Evolutionary conservation across 2,329 filamentous ascomycete species (phyloP), one percentile per base, ranked within the genome.

Genomic region (Ceratocystis destructans): DNA sequence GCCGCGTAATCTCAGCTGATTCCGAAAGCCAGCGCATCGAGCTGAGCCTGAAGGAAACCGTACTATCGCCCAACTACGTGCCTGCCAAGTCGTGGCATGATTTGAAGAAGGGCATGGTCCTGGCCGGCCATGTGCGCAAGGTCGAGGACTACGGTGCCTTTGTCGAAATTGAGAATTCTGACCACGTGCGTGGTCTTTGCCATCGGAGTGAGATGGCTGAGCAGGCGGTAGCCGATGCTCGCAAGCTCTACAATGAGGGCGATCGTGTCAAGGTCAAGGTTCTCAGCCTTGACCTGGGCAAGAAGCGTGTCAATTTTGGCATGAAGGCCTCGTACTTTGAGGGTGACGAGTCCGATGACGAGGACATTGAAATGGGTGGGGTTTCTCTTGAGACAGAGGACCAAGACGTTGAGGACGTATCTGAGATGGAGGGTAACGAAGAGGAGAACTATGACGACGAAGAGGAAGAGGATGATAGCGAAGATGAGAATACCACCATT

Each of bases 141-240:
- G 91, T 97, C 1, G 90, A 96, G 72, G 89, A 96, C 41, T 99
- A 92, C 74, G 94, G 94, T 70, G 93, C 93, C 4, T 99, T 99
- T 74, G 88, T 99, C 71, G 84, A 95, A 55, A 79, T 99, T 22
- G 90, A 96, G 74, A 86, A 88, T 68, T 95, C 92, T 3, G 81
- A 84, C 66, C 96, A 96, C 71, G 85, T 99, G 69, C 96, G 93
- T 71, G 94, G 94, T 69, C 82, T 99, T 8, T 97, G 93, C 74
- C 94, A 99, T 75, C 85, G 89, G 69, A 93, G 86, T 69, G 87
- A 99, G 74, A 91, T 99, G 82, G 92, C 94, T 0, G 90, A 96
- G 70, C 86, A 87, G 71, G 78, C 82, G 4, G 86, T 96, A 28
- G 82, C 88, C 64, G 89, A 97, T 77, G 89, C 92, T n/a, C 86